Evolutionary conservation across 306 rosid species (phyloP).

Genomic region (Aeschynomene evenia): DNA sequence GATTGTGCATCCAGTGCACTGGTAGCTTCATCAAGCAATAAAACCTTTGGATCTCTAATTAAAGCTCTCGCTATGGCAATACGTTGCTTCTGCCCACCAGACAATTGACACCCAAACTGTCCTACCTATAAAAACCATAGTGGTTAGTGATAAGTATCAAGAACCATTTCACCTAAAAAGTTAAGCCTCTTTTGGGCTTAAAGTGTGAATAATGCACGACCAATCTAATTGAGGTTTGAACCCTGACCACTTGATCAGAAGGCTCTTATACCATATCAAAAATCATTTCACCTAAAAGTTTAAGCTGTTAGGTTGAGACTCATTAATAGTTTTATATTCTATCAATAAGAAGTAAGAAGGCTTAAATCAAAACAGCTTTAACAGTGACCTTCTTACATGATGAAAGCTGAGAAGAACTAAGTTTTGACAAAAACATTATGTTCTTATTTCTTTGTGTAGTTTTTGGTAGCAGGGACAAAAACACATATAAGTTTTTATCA

Average conservation of each 20-base stretch:
- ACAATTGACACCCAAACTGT: slow-evolving; percentile 77
- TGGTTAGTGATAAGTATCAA: no score
- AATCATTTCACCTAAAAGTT: no score
- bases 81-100: slow-evolving; percentile 94
- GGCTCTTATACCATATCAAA: no score
- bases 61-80: slow-evolving; percentile 88
- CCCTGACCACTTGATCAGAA: no score
- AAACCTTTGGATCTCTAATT: slow-evolving; percentile 73
- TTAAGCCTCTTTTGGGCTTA: no score
- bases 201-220: no score
- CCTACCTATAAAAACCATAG: slow-evolving; percentile 58
- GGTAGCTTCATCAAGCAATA: slow-evolving; percentile 91
- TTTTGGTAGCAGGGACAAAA: no score
- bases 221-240: no score
- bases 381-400: not conserved
- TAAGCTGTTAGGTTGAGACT: no score
- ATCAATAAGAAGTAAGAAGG: slow-evolving; percentile 17
- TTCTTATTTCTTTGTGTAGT: not conserved
- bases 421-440: not conserved
- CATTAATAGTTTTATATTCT: no score
- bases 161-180: no score
- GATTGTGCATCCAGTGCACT: slow-evolving; percentile 83
- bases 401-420: not conserved
- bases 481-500: no score
- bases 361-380: slow-evolving; percentile 8